Base-by-base conservation (phyloP, 169 alveolate genomes). In the Cryptosporidium parvum region DNA sequence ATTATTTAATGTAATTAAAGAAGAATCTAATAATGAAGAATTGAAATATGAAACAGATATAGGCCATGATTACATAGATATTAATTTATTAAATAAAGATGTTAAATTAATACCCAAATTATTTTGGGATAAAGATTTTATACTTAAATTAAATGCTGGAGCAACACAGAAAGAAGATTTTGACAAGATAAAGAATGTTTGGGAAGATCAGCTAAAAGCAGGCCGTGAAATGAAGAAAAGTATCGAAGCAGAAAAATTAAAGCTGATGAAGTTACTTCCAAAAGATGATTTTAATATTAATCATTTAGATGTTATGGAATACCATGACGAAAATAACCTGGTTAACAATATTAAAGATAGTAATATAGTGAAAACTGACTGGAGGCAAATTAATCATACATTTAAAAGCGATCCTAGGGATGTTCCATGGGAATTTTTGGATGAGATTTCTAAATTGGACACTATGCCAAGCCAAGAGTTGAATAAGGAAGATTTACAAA, bases 351-450 rank as follows among this genome's bases (percentile, higher is more conserved):
- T 42, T 31, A 44, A 72, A 6, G 14, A 33, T 51, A 29, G 51
- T 12, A n/a, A 56, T 52, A 26, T 29, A 52, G 58, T 48, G 23
- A 53, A 56, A 16, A 3, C 5, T 18, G 58, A 59, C 2, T 73
- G 86, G 86, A 39, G 44, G 14, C 29, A 58, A 23, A 31, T 73
- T 18, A 70, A 73, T 37, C 86, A 73, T 51, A 73, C 86, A 73
- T 73, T 31, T 56, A 58, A 73, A 73, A 26, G 39, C 42, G 86
- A 73, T 58, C 86, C 86, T n/a, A 73, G 71, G 4, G 48, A 70
- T 80, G 75, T 80, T 35, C 89, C 89, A 21, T 80, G 89, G 89
- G 89, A 80, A 62, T 80, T 80, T 80, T 61, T 80, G 29, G 69
- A 48, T 1, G 80, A 80, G 51, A 44, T 80, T 21, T 42, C 89